A percentile compares a stretch with the other conserved stretches of the same genome.
Evolutionary conservation across 305 asterid genomes (phyloP).

Genomic region (Solanum hybrid): DNA sequence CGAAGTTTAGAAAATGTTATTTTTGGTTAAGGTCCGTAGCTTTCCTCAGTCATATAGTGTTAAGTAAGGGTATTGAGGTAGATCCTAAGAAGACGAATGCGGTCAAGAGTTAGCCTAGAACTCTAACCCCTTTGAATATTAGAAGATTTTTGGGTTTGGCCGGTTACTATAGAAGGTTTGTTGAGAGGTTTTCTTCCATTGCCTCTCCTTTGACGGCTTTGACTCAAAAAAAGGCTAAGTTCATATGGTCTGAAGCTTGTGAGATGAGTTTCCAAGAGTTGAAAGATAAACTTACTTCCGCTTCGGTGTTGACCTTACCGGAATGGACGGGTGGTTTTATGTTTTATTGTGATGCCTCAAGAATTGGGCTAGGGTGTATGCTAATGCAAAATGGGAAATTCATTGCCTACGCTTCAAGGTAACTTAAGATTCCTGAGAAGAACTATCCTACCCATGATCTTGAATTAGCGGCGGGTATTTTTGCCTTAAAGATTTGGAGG

Average conservation of each 20-base stretch:
- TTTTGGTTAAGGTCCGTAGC: background rate
- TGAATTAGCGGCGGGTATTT: background rate
- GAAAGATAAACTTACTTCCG: background rate
- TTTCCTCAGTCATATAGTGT: background rate
- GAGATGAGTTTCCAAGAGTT: background rate
- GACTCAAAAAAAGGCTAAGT: background rate
- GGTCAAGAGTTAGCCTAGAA: background rate
- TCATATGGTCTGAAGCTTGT: background rate
- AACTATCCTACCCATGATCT: background rate
- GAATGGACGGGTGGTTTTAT: background rate
- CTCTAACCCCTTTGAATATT: background rate
- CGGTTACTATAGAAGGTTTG: background rate
- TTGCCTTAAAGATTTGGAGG: background rate
- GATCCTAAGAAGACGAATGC: background rate
- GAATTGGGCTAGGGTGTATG: background rate
- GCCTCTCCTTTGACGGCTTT: background rate
- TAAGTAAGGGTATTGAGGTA: background rate
- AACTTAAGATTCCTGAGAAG: background rate
- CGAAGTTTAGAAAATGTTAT: background rate
- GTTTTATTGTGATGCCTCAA: background rate
- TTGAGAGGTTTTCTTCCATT: background rate
- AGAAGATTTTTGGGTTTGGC: background rate
- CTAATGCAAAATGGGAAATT: background rate
- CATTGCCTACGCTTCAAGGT: background rate
- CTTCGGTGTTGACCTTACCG: background rate